These are phyloP conservation scores for Stephanodiscus triporus DNA, from an alignment of 108 stramenopile genomes.

Conservation along the genomic window DNA sequence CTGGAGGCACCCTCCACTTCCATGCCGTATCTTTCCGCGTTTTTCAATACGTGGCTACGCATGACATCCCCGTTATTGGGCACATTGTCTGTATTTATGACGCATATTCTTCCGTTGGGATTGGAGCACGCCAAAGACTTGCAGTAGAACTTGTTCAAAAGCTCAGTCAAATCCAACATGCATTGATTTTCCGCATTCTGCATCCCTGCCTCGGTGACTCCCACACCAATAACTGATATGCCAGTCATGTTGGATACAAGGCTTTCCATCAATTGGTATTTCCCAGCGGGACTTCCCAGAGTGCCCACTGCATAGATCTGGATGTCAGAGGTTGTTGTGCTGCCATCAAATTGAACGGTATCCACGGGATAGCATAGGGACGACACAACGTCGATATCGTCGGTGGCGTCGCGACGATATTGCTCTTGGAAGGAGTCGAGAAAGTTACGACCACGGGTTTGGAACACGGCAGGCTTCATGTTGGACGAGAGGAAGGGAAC, in stretches of 20 bases:
- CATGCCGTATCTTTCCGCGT: constrained; percentile 34
- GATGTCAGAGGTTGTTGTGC: constrained; percentile 48
- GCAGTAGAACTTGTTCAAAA: constrained; percentile 40
- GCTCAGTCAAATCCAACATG: constrained; percentile 73
- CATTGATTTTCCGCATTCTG: constrained; percentile 55
- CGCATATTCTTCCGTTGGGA: constrained; percentile 53
- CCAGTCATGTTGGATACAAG: constrained; percentile 35
- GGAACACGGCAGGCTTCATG: constrained; percentile 61
- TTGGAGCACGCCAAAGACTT: constrained; percentile 17
- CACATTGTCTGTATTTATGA: constrained; percentile 91
- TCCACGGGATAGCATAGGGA: constrained; percentile 62
- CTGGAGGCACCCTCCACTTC: constrained; percentile 12
- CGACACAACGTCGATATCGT: neutral
- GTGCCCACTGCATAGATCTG: constrained; percentile 67
- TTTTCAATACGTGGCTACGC: constrained; percentile 59
- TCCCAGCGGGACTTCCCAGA: constrained; percentile 58
- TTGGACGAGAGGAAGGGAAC: constrained; percentile 67
- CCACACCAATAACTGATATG: constrained; percentile 73
- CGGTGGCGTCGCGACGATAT: constrained; percentile 1
- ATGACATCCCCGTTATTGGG: constrained; percentile 81
- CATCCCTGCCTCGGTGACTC: constrained; percentile 91
- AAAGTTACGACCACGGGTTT: constrained; percentile 78
- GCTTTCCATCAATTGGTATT: constrained; percentile 47
- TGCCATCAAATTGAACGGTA: constrained; percentile 65
- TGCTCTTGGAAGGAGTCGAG: constrained; percentile 54